Evolutionary conservation across 768 basidiomycete species (phyloP), one percentile per base, ranked within the genome.

Genomic region (Infundibulicybe gibba): DNA sequence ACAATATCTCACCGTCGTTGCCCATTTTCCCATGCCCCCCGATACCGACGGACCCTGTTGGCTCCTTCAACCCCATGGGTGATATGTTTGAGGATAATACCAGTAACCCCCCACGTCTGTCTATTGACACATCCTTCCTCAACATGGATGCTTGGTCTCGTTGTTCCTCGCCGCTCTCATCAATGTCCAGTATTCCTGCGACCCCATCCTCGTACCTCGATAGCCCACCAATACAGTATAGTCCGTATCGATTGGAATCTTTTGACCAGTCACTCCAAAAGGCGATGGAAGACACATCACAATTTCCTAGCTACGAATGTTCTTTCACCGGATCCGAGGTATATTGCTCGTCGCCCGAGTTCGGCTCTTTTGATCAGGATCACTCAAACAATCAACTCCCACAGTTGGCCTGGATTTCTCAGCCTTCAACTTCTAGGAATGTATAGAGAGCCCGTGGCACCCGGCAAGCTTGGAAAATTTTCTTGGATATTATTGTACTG

Each of bases 111-210:
- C 48, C 66, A 16, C 52, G 60, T 5, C 61, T 78, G 38, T 68
- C 69, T 20, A 61, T 77, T 52, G 66, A 76, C 50, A 70, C 68
- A 17, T 51, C 66, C 5, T 76, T 66, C 58, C 40, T 56, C 6
- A 48, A 41, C 14, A 54, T 67, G 49, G 54, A 66, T 41, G 68
- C 70, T 34, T 79, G 76, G 76, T 66, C 67, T 8, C 64, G 70
- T 17, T 67, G 65, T 39, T 70, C 76, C 4, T 74, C 75, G 2
- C 72, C 78, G 0, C 55, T 67, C 19, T 68, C 72, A 32, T 59
- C 53, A 44, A 58, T 47, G 30, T 49, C 45, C 38, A 76, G 71
- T 51, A 61, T 67, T 2, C 75, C 78, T 1, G 49, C 64, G 5
- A 73, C 76, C 4, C 74, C 76, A 25, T 25, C n/a, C 5, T 58